Evolutionary conservation across 768 basidiomycete species (phyloP).

Genomic region (Pleurotus giganteus): DNA sequence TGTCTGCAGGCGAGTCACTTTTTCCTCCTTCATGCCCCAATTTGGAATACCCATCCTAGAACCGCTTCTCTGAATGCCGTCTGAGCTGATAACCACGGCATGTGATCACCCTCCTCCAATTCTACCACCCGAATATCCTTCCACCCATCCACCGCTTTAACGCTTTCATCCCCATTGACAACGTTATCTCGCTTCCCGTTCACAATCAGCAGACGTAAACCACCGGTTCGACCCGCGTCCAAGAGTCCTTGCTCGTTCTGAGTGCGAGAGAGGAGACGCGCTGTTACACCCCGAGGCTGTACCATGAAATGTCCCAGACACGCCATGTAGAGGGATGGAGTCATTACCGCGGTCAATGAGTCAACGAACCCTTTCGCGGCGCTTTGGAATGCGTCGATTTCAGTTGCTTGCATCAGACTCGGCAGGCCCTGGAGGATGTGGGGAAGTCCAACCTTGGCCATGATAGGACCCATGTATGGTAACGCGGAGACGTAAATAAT

Average conservation of each 20-base stretch:
- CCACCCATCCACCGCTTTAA: slow-evolving; percentile 24
- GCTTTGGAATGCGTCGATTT: slow-evolving; percentile 22
- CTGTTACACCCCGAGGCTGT: slow-evolving; percentile 23
- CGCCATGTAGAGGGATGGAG: slow-evolving; percentile 9
- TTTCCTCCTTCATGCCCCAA: not conserved
- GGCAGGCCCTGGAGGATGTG: slow-evolving; percentile 16
- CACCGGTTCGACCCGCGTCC: slow-evolving; percentile 18
- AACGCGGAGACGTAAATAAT: slow-evolving; percentile 24
- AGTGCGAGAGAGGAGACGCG: slow-evolving; percentile 18
- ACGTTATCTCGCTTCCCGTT: slow-evolving; percentile 24
- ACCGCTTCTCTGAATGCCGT: not conserved
- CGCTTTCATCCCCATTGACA: slow-evolving; percentile 18
- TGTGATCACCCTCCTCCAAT: slow-evolving; percentile 27
- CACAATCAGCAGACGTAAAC: slow-evolving; percentile 24
- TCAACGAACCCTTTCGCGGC: slow-evolving; percentile 19
- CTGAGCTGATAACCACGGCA: slow-evolving; percentile 21
- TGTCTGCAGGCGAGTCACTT: no score
- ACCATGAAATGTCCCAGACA: slow-evolving; percentile 23
- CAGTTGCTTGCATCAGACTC: slow-evolving; percentile 16
- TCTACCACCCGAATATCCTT: slow-evolving; percentile 20
- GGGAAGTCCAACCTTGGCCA: slow-evolving; percentile 18
- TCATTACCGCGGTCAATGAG: slow-evolving; percentile 10
- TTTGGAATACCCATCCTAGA: not conserved
- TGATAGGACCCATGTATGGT: slow-evolving; percentile 24
- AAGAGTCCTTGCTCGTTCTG: slow-evolving; percentile 24